Base-by-base conservation (phyloP, 768 basidiomycete species). In the Kwoniella europaea region DNA sequence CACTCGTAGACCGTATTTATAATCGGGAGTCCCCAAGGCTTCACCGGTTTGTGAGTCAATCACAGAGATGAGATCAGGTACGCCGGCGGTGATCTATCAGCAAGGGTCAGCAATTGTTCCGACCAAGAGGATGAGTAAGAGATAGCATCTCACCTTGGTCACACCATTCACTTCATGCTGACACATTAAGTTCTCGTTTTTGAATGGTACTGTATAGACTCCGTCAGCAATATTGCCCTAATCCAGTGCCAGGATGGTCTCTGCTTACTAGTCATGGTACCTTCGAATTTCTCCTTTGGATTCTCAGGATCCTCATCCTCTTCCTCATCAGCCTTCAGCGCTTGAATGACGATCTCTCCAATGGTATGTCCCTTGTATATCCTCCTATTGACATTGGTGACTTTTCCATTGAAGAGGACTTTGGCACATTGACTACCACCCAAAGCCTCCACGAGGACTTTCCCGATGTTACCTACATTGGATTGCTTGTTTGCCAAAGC, bases 51-150 rank as follows among this genome's bases (percentile, higher is more conserved):
- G 88, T 22, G 88, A 87, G 72, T 91, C 90, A 12, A 90, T 81
- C 12, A 90, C 87, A 0, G 87, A 85, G 65, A 91, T 89, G 27
- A 91, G 85, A 78, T 91, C 90, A 3, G 90, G 90, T 12, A 91
- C 90, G 43, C 86, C 57, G 86, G 42, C 86, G 88, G 1, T 73
- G n/a, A 46, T 72, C 71, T 56, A 46, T 15, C 24, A 10, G 22
- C 22, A 42, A 20, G 4, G 4, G n/a, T 69, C 62, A 65, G 65
- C 57, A 16, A 44, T 9, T 44, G 15, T 12, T 27, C 6, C 50
- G 27, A 20, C n/a, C 35, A 7, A 35, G 6, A 4, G 3, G 35
- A 35, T 4, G 35, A 35, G 35, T 35, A 35, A 35, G 35, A 35
- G 15, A 2, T 12, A 5, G 6, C 22, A 16, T 16, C 73, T 68